phyloP scores from a whole-genome alignment of 139 green algal genomes.

The Volvox reticuliferus region DNA sequence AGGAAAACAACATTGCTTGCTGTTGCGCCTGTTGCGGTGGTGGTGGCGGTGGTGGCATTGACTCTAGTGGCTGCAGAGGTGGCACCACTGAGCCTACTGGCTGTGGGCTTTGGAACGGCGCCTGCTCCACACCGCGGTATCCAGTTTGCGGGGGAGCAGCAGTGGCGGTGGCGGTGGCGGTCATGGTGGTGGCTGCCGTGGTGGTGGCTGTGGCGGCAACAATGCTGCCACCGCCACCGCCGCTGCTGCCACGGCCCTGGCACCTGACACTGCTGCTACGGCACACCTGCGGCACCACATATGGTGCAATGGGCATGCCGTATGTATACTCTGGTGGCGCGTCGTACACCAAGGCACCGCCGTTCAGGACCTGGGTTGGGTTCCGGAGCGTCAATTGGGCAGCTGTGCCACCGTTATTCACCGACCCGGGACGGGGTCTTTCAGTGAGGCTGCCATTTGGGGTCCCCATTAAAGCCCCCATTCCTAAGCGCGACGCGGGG shows the following conservation, averaged over 20 bases:
- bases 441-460: too few species aligned
- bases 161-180: background rate
- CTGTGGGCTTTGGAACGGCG: too few species aligned
- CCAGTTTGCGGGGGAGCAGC: background rate
- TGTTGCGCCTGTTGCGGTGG: background rate
- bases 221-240: background rate
- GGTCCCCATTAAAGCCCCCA: too few species aligned
- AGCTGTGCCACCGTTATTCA: too few species aligned
- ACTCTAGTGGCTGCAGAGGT: background rate
- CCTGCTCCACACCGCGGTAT: too few species aligned
- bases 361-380: background rate
- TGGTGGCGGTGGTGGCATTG: background rate
- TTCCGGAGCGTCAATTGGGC: background rate
- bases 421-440: too few species aligned
- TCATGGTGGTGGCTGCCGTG: background rate
- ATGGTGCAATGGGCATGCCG: background rate
- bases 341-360: background rate
- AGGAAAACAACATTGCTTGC: background rate
- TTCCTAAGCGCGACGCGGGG: too few species aligned
- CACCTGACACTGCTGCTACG: background rate
- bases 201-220: background rate
- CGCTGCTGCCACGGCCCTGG: background rate
- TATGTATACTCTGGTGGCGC: background rate
- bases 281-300: background rate
- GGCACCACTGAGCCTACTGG: background rate